Conservation (phyloP, 2,329 filamentous ascomycete species). For the Alternaria longipes region DNA sequence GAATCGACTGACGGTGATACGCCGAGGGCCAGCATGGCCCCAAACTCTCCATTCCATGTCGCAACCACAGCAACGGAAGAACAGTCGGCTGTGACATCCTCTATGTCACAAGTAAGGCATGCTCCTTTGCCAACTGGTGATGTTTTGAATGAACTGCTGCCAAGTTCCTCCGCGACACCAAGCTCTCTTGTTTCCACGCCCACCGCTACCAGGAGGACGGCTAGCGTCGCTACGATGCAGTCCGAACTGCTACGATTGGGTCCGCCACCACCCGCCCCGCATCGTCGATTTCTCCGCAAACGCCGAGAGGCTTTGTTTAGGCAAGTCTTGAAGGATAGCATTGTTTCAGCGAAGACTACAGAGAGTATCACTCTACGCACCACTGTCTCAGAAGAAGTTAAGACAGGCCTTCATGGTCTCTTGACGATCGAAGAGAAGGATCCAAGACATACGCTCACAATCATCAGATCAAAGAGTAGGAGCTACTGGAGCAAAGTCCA, state of each 20-base stretch:
- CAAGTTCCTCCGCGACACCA: neutral
- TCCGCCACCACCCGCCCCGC: neutral
- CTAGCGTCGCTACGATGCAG: neutral
- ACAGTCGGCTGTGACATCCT: neutral
- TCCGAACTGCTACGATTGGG: neutral
- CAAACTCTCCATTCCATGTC: neutral
- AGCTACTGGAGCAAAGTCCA: neutral
- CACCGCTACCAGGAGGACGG: neutral
- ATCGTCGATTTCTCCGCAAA: neutral
- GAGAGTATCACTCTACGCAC: neutral
- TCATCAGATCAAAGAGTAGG: neutral
- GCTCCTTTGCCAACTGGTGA: neutral
- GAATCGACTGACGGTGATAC: neutral
- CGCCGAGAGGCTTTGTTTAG: neutral
- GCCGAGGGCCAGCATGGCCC: neutral
- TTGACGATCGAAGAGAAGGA: neutral
- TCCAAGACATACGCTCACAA: neutral
- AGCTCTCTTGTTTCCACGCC: neutral
- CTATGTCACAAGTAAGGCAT: neutral
- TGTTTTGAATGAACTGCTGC: neutral
- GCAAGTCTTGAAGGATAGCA: constrained; percentile 4
- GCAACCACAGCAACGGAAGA: neutral
- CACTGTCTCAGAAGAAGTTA: neutral
- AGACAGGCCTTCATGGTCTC: neutral
- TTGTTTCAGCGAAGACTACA: neutral